Percentiles rank a stretch among this genome's conserved stretches.
Conservation (phyloP, 306 rosid species). For the Cucurbita ficifolia region DNA sequence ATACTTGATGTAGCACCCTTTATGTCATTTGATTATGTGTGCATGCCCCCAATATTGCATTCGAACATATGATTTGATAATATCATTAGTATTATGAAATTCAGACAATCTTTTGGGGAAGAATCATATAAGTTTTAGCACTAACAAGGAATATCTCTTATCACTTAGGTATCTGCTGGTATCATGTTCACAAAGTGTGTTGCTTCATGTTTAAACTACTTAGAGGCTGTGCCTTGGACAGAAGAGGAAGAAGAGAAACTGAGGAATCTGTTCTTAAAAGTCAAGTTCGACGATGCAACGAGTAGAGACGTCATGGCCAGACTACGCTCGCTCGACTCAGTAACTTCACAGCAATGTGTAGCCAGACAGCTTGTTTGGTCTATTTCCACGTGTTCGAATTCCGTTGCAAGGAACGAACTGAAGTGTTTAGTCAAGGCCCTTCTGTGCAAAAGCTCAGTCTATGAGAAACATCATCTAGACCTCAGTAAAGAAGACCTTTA, state of each 20-base stretch:
- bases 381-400: conserved; percentile 44
- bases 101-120: too few species aligned
- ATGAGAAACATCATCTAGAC: conserved; percentile 54
- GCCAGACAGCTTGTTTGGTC: conserved; percentile 57
- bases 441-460: conserved; percentile 70
- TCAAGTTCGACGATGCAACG: conserved; percentile 61
- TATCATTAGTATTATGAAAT: too few species aligned
- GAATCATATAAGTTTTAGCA: too few species aligned
- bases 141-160: background rate
- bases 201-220: conserved; percentile 55
- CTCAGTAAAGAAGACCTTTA: conserved; percentile 58
- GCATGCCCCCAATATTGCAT: too few species aligned
- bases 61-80: too few species aligned
- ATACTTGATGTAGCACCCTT: too few species aligned
- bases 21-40: too few species aligned
- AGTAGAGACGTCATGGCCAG: conserved; percentile 64
- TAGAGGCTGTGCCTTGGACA: conserved; percentile 91
- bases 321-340: conserved; percentile 32
- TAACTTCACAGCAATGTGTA: conserved; percentile 30
- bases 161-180: conserved; percentile 53
- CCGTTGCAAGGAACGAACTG: conserved; percentile 58
- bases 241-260: conserved; percentile 87
- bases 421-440: conserved; percentile 66
- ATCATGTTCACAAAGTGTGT: conserved; percentile 67
- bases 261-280: conserved; percentile 45